Evolutionary conservation across 2,329 filamentous ascomycete genomes (phyloP), one percentile per base, ranked within the genome.

Genomic region (Sporothrix inflata): DNA sequence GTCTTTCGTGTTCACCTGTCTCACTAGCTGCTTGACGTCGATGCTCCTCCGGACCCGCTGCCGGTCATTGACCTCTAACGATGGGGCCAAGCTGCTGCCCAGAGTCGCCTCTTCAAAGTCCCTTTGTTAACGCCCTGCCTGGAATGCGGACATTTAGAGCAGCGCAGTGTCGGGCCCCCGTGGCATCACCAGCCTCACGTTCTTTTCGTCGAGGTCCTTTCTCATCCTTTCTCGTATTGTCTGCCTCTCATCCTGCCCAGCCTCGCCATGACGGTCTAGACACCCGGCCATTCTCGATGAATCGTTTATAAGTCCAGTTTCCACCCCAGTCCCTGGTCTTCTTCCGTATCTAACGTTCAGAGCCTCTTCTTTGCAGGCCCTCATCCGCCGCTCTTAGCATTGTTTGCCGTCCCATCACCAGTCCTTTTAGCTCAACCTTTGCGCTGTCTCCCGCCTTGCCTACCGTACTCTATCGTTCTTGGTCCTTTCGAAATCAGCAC

Each of bases 121-220:
- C 6, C 12, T 16, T 65, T 42, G 38, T 14, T 16, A 30, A 40
- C 16, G 55, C 34, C 8, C 9, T 30, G 27, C 38, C 60, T 65
- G 60, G 60, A 65, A 45, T 65, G 38, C 38, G 30, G 55, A 61
- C 3, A 38, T 40, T 12, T n/a, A 12, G 34, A 11, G 14, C 55
- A 40, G 30, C 38, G 55, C 30, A 40, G 30, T 40, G 55, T 30
- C 55, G 55, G 8, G 30, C 34, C n/a, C 34, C 55, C 30, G 3
- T 40, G 30, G 55, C 34, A 61, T 61, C 55, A 40, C 55, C 55
- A 61, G 55, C 55, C 55, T 40, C 55, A 21, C 34, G 40, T 21
- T 61, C n/a, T 45, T 40, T 40, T 45, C 14, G 38, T 45, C 38
- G 60, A 27, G 60, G 38, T 24, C 60, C 60, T 42, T 42, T 12